These are phyloP conservation scores for Exidia glandulosa DNA, from an alignment of 768 basidiomycete species.

Conservation along the genomic window DNA sequence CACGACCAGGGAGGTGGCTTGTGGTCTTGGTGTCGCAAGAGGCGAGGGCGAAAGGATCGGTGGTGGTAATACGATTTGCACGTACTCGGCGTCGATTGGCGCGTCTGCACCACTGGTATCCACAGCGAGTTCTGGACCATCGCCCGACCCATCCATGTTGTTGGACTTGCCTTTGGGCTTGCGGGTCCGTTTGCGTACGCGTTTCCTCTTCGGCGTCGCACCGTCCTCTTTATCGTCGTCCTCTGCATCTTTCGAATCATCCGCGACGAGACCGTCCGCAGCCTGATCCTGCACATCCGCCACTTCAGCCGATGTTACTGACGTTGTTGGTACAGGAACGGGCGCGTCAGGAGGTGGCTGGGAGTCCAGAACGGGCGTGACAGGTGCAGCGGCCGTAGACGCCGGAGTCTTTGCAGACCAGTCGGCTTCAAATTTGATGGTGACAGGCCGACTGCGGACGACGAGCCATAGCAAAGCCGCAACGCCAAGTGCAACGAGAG, in stretches of 20 bases:
- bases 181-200: slow-evolving; percentile 14
- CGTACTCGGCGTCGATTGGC: slow-evolving; percentile 1
- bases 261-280: background rate
- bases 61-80: slow-evolving; percentile 13
- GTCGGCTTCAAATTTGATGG: background rate
- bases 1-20: slow-evolving; percentile 45
- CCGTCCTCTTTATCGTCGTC: slow-evolving; percentile 16
- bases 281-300: background rate
- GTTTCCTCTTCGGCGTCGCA: slow-evolving; percentile 19
- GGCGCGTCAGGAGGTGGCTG: background rate
- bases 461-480: background rate
- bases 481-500: background rate
- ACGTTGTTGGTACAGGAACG: background rate
- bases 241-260: slow-evolving; percentile 8
- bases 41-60: slow-evolving; percentile 5
- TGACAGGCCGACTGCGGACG: too few species aligned
- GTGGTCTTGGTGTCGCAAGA: slow-evolving; percentile 4
- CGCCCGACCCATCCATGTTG: slow-evolving; percentile 7
- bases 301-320: background rate
- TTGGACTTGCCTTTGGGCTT: slow-evolving; percentile 41
- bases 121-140: too few species aligned
- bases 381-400: too few species aligned
- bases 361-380: background rate
- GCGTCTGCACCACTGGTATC: background rate
- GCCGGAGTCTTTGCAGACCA: background rate